These are phyloP conservation scores for Chrysoporthe cubensis DNA, from an alignment of 2,329 filamentous ascomycete species.

Conservation along the genomic window DNA sequence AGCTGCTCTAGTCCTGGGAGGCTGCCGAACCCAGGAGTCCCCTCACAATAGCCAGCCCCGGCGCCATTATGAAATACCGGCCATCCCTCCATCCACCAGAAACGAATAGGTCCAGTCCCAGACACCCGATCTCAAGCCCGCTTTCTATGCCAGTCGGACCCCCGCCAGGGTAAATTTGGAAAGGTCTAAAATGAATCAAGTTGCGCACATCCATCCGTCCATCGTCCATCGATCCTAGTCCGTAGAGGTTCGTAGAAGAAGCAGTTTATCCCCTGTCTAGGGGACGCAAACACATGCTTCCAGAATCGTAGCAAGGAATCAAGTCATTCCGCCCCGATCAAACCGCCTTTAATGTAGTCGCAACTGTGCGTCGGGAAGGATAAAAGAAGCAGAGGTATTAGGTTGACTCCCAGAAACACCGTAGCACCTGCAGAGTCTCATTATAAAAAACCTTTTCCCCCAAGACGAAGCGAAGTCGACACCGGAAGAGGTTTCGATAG, in stretches of 20 bases:
- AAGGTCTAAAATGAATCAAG: constrained; percentile 18
- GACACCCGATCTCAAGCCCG: constrained; percentile 9
- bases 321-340: constrained; percentile 15
- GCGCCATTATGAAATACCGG: constrained; percentile 1
- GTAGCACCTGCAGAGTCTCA: constrained; percentile 11
- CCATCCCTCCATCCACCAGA: neutral
- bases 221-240: constrained; percentile 18
- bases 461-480: constrained; percentile 16
- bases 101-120: neutral
- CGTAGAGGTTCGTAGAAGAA: constrained; percentile 20
- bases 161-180: constrained; percentile 7
- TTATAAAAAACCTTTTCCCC: constrained; percentile 21
- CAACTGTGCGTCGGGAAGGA: constrained; percentile 6
- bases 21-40: constrained; percentile 13
- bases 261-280: neutral
- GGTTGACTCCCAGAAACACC: constrained; percentile 22
- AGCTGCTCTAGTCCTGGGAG: constrained; percentile 15
- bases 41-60: constrained; percentile 7
- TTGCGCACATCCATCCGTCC: constrained; percentile 12
- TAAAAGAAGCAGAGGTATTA: constrained; percentile 25
- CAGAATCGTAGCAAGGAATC: constrained; percentile 12
- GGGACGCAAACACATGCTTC: neutral
- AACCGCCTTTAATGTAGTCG: constrained; percentile 19
- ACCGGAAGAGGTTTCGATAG: constrained; percentile 9
- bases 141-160: constrained; percentile 21